phyloP scores from a whole-genome alignment of 1,284 basidiomycete genomes.

The Pisolithus thermaeus region DNA sequence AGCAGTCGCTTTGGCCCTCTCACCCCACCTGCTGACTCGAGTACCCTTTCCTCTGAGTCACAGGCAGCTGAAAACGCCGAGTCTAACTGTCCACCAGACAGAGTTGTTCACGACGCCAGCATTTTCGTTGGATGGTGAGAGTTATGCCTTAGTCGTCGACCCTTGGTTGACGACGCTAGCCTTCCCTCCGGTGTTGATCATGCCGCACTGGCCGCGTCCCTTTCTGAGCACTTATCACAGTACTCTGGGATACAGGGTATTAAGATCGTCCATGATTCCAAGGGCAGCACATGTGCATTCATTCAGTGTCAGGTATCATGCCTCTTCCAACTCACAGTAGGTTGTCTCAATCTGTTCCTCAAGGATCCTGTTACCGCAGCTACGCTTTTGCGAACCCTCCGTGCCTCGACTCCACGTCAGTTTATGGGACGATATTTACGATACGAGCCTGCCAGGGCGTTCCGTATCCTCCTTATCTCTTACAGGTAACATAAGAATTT shows the following conservation, averaged over 20 bases:
- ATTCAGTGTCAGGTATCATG: constrained; percentile 68
- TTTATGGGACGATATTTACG: constrained; percentile 68
- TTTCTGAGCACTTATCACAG: constrained; percentile 58
- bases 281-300: constrained; percentile 73
- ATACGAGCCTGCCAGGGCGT: constrained; percentile 73
- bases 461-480: constrained; percentile 64
- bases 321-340: constrained; percentile 1
- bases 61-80: constrained; percentile 19
- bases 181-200: constrained; percentile 66
- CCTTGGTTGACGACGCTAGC: constrained; percentile 33
- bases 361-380: constrained; percentile 57
- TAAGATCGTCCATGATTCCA: constrained; percentile 70
- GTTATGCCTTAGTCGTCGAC: constrained; percentile 5
- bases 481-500: constrained; percentile 59
- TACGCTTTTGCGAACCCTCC: constrained; percentile 53
- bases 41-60: constrained; percentile 21
- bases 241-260: constrained; percentile 59
- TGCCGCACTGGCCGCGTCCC: constrained; percentile 48
- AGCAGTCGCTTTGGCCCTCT: constrained; percentile 65
- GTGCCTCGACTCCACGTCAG: constrained; percentile 45
- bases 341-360: constrained; percentile 9
- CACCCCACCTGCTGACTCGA: constrained; percentile 21
- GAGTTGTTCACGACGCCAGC: constrained; percentile 64
- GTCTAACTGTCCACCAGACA: constrained; percentile 36
- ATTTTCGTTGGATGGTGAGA: constrained; percentile 74